A percentile compares a stretch with the other conserved stretches of the same genome.
These are phyloP conservation scores for Pichia sp. DNA, from an alignment of 1,139 yeast genomes.

Conservation along the genomic window DNA sequence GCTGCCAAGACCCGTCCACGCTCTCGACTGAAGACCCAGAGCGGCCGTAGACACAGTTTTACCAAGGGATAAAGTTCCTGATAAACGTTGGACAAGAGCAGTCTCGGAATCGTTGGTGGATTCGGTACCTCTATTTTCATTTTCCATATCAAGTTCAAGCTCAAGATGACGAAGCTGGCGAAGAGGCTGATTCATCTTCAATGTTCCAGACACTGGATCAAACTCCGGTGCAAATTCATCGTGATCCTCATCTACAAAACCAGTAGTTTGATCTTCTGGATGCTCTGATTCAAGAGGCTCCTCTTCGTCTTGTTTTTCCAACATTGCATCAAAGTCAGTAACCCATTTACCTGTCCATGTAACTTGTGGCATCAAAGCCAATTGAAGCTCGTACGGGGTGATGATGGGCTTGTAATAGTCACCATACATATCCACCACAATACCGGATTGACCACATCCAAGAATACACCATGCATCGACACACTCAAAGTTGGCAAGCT, in stretches of 20 bases:
- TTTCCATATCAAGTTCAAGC: conserved; percentile 13
- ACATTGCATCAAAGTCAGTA: conserved; percentile 58
- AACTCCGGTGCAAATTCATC: conserved; percentile 66
- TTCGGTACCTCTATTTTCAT: conserved; percentile 12
- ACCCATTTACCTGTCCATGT: conserved; percentile 94
- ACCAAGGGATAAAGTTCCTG: conserved; percentile 56
- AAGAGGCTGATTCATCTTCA: conserved; percentile 67
- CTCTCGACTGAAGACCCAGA: conserved; percentile 56
- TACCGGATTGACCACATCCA: conserved; percentile 94
- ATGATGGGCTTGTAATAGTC: conserved; percentile 88
- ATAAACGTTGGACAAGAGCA: conserved; percentile 47
- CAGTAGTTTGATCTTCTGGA: conserved; percentile 20
- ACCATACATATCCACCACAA: conserved; percentile 65
- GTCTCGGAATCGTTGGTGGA: conserved; percentile 29
- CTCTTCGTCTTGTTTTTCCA: conserved; percentile 28
- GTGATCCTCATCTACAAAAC: conserved; percentile 29
- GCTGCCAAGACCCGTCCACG: conserved; percentile 91
- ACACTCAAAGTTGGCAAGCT: conserved; percentile 87
- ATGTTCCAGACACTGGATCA: conserved; percentile 81
- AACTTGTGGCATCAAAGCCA: conserved; percentile 70
- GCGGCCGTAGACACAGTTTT: conserved; percentile 91
- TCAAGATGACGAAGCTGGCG: conserved; percentile 58
- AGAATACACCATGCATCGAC: conserved; percentile 90
- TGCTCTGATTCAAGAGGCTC: conserved; percentile 20
- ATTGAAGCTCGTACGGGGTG: conserved; percentile 83